Evolutionary conservation across 805 yeast genomes (phyloP).

Genomic region (Metschnikowia lunata): DNA sequence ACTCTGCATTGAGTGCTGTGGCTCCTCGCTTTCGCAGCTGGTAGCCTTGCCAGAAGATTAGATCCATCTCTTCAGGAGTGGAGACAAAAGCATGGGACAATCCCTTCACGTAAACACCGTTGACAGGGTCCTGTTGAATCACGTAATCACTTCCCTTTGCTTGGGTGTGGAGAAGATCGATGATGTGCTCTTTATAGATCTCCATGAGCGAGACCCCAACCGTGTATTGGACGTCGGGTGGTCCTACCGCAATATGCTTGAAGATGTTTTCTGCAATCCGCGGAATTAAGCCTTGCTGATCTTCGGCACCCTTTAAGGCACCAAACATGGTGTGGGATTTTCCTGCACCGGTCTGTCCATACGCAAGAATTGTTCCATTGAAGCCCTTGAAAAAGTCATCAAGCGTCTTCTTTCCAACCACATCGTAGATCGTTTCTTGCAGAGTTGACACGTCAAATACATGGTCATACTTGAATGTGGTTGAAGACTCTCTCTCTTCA

Average conservation of each 20-base stretch:
- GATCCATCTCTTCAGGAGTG: constrained; percentile 53
- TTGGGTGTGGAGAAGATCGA: constrained; percentile 55
- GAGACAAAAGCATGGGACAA: constrained; percentile 59
- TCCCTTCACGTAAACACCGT: constrained; percentile 71
- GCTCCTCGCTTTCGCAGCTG: constrained; percentile 51
- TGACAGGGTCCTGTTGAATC: constrained; percentile 58
- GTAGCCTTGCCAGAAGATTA: constrained; percentile 56
- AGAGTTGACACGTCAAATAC: constrained; percentile 50
- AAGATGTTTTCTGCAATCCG: constrained; percentile 66
- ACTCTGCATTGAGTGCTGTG: constrained; percentile 67
- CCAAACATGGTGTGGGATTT: constrained; percentile 80
- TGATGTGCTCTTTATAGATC: constrained; percentile 71
- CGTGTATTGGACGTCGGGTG: constrained; percentile 54
- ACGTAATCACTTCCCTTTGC: constrained; percentile 31
- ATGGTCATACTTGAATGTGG: constrained; percentile 56
- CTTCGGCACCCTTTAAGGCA: constrained; percentile 8
- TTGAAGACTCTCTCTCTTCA: constrained; percentile 24
- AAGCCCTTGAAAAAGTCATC: constrained; percentile 71
- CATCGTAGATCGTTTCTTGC: constrained; percentile 58
- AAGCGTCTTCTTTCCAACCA: constrained; percentile 57
- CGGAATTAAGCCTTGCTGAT: constrained; percentile 61
- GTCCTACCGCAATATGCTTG: constrained; percentile 42
- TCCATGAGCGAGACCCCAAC: constrained; percentile 75
- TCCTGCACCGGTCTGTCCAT: constrained; percentile 79
- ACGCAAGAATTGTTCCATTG: constrained; percentile 72